A percentile compares a stretch with the other conserved stretches of the same genome.
phyloP scores from a whole-genome alignment of 2,329 filamentous ascomycete genomes.

The Colletotrichum truncatum region DNA sequence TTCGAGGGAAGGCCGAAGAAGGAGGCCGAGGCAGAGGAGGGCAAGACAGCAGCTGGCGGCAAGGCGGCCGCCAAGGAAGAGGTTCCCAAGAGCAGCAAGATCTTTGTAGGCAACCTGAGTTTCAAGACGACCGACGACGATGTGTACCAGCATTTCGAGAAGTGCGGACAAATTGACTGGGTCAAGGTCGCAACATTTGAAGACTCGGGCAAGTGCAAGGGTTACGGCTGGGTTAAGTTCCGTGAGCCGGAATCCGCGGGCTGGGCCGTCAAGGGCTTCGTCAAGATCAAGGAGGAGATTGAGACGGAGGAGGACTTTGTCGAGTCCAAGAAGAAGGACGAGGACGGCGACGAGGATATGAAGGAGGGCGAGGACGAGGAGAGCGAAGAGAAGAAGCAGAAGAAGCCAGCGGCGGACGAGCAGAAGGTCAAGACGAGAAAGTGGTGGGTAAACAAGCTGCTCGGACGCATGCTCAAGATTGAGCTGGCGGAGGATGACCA shows the following conservation, averaged over 20 bases:
- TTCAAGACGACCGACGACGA: slow-evolving; percentile 86
- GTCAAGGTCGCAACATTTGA: slow-evolving; percentile 95
- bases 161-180: slow-evolving; percentile 84
- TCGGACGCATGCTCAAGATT: slow-evolving; percentile 83
- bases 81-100: slow-evolving; percentile 73
- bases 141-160: slow-evolving; percentile 81
- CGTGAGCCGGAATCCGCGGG: slow-evolving; percentile 79
- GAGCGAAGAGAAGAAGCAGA: slow-evolving; percentile 44
- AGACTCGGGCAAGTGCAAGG: slow-evolving; percentile 97
- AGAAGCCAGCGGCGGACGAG: slow-evolving; percentile 39
- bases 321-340: slow-evolving; percentile 56
- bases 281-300: slow-evolving; percentile 73
- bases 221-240: slow-evolving; percentile 95
- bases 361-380: slow-evolving; percentile 45
- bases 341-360: no score
- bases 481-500: slow-evolving; percentile 95
- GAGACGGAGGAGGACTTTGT: slow-evolving; percentile 71
- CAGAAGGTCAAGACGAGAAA: slow-evolving; percentile 69
- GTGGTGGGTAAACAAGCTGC: slow-evolving; percentile 87
- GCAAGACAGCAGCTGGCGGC: slow-evolving; percentile 30
- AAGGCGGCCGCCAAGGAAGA: slow-evolving; percentile 40
- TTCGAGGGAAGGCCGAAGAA: slow-evolving; percentile 90
- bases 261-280: slow-evolving; percentile 79
- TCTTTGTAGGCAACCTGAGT: slow-evolving; percentile 91
- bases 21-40: slow-evolving; percentile 46